Evolutionary conservation across 345 rosid species (phyloP).

Genomic region (Dipteronia sinensis): DNA sequence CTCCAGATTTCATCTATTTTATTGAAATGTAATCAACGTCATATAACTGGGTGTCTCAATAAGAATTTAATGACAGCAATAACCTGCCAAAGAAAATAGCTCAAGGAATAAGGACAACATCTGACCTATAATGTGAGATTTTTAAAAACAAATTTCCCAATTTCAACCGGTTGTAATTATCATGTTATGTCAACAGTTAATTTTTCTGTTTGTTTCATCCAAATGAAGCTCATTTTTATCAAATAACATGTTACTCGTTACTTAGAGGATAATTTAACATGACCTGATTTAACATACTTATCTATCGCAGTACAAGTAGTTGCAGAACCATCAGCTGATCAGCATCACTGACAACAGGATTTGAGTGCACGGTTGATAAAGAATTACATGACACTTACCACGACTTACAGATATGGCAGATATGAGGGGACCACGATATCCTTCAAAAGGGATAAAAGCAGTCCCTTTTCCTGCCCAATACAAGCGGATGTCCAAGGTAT

Average conservation of each 20-base stretch:
- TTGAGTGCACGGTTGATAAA: background rate
- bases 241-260: background rate
- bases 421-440: constrained; percentile 45
- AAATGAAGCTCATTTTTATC: background rate
- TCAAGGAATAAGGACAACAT: background rate
- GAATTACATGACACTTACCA: constrained; percentile 28
- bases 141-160: background rate
- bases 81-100: no score
- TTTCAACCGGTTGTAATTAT: background rate
- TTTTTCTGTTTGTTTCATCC: background rate
- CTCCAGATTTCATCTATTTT: background rate
- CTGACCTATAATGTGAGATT: background rate
- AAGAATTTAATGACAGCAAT: background rate
- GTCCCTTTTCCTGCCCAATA: constrained; percentile 55
- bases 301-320: no score
- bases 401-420: constrained; percentile 46
- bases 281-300: background rate
- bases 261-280: background rate
- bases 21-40: no score
- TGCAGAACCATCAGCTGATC: background rate
- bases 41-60: background rate
- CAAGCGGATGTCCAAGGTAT: constrained; percentile 42
- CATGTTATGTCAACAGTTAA: background rate
- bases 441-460: constrained; percentile 28
- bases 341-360: background rate